These are phyloP conservation scores for Salix arbutifolia DNA, from an alignment of 345 rosid species.

Conservation along the genomic window DNA sequence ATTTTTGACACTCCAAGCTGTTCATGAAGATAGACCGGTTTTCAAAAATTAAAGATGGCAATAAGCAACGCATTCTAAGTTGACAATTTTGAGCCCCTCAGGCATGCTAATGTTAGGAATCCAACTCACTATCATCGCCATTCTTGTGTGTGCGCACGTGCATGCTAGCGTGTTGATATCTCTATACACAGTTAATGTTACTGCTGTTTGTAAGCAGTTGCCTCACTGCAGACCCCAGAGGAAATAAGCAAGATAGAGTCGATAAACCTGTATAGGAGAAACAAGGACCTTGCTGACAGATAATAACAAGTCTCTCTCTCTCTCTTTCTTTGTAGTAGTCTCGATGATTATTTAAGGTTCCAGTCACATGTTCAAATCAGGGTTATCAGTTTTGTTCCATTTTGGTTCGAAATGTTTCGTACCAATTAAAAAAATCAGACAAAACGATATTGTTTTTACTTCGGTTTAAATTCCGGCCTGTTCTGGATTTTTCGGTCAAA, in stretches of 20 bases:
- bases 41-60: not conserved
- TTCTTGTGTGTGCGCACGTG: too few relatives aligned
- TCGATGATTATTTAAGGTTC: not conserved
- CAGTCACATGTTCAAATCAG: not conserved
- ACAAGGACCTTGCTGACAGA: not conserved
- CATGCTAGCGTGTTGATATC: too few relatives aligned
- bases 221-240: not conserved
- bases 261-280: not conserved
- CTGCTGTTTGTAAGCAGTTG: not conserved
- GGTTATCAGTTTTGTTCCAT: too few relatives aligned
- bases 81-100: not conserved
- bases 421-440: too few relatives aligned
- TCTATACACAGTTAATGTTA: not conserved
- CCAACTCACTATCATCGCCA: too few relatives aligned
- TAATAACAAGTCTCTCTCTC: not conserved
- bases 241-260: not conserved
- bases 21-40: not conserved
- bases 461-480: accelerated
- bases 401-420: too few relatives aligned
- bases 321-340: not conserved
- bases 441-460: too few relatives aligned
- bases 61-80: not conserved
- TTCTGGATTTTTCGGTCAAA: too few relatives aligned
- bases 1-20: not conserved
- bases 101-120: too few relatives aligned